A percentile compares a stretch with the other conserved stretches of the same genome.
Conservation (phyloP, 2,329 filamentous ascomycete genomes). For the Moelleriella libera region DNA sequence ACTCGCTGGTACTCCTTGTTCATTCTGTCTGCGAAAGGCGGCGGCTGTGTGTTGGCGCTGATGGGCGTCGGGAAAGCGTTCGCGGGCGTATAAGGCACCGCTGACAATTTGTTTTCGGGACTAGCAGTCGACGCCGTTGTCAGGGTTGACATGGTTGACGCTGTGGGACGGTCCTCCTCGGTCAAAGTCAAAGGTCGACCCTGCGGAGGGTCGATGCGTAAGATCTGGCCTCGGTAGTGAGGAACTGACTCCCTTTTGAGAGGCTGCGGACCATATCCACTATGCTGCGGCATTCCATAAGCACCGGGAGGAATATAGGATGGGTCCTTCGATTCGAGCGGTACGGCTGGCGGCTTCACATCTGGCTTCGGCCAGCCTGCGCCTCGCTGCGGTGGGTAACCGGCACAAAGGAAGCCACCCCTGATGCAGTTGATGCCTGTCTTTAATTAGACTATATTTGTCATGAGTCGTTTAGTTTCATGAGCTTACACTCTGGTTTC, state of each 20-base stretch:
- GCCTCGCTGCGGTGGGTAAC: conserved; percentile 71
- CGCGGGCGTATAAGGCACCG: conserved; percentile 37
- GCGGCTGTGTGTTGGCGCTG: conserved; percentile 36
- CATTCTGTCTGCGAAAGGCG: conserved; percentile 32
- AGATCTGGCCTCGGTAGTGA: conserved; percentile 44
- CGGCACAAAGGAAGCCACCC: conserved; percentile 81
- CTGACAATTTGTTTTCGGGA: conserved; percentile 48
- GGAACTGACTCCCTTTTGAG: conserved; percentile 42
- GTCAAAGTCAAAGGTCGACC: conserved; percentile 34
- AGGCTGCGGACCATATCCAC: conserved; percentile 20
- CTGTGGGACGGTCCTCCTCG: conserved; percentile 45
- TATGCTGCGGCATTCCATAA: conserved; percentile 44
- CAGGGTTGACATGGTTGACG: conserved; percentile 44
- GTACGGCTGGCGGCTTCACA: conserved; percentile 52
- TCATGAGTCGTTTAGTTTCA: background rate
- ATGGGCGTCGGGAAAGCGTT: conserved; percentile 49
- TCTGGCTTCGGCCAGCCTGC: conserved; percentile 63
- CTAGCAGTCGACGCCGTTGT: conserved; percentile 43
- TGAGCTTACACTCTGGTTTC: conserved; percentile 72
- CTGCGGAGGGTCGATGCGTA: conserved; percentile 50
- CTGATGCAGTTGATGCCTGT: conserved; percentile 78
- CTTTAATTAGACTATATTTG: background rate
- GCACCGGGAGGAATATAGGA: conserved; percentile 46
- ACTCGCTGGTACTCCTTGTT: conserved; percentile 47
- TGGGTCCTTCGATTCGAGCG: conserved; percentile 72